These are phyloP conservation scores for Epichloe scottii DNA, from an alignment of 2,329 filamentous ascomycete species.

Conservation along the genomic window DNA sequence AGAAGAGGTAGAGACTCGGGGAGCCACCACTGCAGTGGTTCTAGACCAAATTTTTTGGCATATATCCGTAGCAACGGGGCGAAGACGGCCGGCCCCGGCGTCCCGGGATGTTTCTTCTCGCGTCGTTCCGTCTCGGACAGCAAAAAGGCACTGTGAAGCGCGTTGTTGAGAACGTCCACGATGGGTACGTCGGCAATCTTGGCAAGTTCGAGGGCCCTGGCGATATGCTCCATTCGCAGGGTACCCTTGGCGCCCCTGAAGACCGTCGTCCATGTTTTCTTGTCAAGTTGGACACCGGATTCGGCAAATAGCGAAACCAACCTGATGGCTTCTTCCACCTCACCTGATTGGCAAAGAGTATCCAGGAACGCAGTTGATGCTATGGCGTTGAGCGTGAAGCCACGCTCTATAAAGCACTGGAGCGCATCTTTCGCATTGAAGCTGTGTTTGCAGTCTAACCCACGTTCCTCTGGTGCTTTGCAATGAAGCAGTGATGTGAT, in stretches of 20 bases:
- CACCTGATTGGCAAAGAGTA: constrained; percentile 48
- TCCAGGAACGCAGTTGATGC: constrained; percentile 57
- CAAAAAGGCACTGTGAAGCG: constrained; percentile 36
- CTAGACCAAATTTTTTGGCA: constrained; percentile 32
- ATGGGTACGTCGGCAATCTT: constrained; percentile 36
- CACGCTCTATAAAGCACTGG: constrained; percentile 40
- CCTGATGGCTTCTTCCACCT: constrained; percentile 23
- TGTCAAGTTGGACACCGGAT: constrained; percentile 46
- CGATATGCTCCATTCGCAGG: constrained; percentile 40
- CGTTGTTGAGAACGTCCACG: constrained; percentile 23
- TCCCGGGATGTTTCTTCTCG: constrained; percentile 15
- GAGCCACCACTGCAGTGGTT: constrained; percentile 29
- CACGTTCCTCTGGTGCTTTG: constrained; percentile 9
- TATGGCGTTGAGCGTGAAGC: constrained; percentile 49
- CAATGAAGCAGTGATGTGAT: constrained; percentile 46
- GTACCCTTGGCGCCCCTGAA: constrained; percentile 56
- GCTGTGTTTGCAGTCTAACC: constrained; percentile 7
- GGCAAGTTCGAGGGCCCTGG: constrained; percentile 22
- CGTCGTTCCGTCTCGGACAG: constrained; percentile 28
- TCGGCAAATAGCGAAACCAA: constrained; percentile 22
- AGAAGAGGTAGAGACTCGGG: constrained; percentile 23
- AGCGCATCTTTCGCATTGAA: constrained; percentile 21
- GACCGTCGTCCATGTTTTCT: constrained; percentile 54
- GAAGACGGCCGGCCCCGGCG: constrained; percentile 28
- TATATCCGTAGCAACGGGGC: constrained; percentile 37